phyloP scores from a whole-genome alignment of 139 green algal genomes.

The Volvox reticuliferus region DNA sequence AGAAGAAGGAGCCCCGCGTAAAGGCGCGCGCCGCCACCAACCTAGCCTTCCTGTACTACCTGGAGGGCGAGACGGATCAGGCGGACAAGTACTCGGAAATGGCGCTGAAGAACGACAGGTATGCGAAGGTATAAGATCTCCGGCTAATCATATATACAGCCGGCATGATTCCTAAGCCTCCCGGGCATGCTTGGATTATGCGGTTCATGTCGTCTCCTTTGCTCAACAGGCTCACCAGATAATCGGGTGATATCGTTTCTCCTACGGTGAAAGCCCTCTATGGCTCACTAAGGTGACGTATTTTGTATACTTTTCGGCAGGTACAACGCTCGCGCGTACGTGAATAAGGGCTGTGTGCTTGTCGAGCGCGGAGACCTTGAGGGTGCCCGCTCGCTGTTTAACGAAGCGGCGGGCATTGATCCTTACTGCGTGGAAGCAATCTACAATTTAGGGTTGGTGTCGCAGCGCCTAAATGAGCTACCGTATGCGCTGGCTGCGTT shows the following conservation, averaged over 20 bases:
- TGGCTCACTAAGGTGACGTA: too few species aligned
- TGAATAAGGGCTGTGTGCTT: conserved; percentile 78
- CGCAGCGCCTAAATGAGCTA: conserved; percentile 65
- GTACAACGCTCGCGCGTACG: conserved; percentile 84
- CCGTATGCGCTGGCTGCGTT: conserved; percentile 71
- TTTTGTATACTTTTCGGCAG: conserved; percentile 1
- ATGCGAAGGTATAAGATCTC: neutral
- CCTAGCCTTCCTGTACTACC: conserved; percentile 83
- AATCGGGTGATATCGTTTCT: too few species aligned
- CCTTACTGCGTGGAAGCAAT: conserved; percentile 82
- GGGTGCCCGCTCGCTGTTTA: conserved; percentile 63
- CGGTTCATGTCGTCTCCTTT: too few species aligned
- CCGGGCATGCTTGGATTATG: too few species aligned
- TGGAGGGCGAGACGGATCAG: conserved; percentile 77
- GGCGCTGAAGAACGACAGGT: conserved; percentile 78
- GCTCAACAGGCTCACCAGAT: too few species aligned
- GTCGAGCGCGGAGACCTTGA: conserved; percentile 64
- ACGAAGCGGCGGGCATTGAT: conserved; percentile 82
- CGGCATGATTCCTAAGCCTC: too few species aligned
- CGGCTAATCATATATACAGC: too few species aligned
- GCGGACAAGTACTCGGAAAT: conserved; percentile 80
- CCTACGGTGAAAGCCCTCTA: too few species aligned
- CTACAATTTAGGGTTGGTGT: conserved; percentile 83
- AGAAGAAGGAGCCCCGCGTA: conserved; percentile 79
- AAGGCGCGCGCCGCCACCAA: conserved; percentile 85